These are phyloP conservation scores for Gloeostereum incarnatum DNA, from an alignment of 768 basidiomycete genomes.

Conservation along the genomic window DNA sequence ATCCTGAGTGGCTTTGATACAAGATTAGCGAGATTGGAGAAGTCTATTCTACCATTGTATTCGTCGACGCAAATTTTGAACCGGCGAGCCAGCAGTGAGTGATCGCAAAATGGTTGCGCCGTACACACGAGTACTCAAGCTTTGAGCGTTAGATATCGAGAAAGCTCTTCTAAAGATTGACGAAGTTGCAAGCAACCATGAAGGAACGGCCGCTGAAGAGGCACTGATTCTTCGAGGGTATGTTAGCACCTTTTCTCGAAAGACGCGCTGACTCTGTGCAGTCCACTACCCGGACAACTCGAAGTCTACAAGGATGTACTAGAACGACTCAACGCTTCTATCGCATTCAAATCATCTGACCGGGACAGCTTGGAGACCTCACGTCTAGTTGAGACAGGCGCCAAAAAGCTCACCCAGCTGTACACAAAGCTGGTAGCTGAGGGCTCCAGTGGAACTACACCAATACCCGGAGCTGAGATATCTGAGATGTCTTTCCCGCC, in stretches of 20 bases:
- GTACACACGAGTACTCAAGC: neutral
- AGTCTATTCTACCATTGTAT: conserved; percentile 79
- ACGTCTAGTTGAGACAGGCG: conserved; percentile 74
- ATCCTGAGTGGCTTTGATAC: conserved; percentile 81
- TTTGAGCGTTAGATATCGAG: conserved; percentile 56
- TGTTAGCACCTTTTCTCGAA: conserved; percentile 11
- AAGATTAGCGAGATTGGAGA: conserved; percentile 74
- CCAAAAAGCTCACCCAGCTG: conserved; percentile 71
- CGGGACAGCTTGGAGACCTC: conserved; percentile 49
- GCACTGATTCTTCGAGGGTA: conserved; percentile 73
- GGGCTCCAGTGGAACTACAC: conserved; percentile 69
- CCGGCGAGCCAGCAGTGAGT: conserved; percentile 61
- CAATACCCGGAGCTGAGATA: conserved; percentile 48
- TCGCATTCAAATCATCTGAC: conserved; percentile 65
- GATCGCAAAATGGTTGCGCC: neutral
- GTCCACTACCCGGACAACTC: conserved; percentile 65
- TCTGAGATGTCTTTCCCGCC: conserved; percentile 45
- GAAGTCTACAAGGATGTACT: conserved; percentile 60
- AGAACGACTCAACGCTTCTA: conserved; percentile 68
- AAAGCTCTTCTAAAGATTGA: conserved; percentile 71
- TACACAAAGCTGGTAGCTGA: conserved; percentile 88
- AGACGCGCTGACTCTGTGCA: conserved; percentile 15
- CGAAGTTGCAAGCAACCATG: conserved; percentile 66
- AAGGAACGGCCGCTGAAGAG: conserved; percentile 71
- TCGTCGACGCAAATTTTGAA: conserved; percentile 70